Evolutionary conservation across 2,329 filamentous ascomycete genomes (phyloP), one percentile per base, ranked within the genome.

Genomic region (Ceratocystis lukuohia): DNA sequence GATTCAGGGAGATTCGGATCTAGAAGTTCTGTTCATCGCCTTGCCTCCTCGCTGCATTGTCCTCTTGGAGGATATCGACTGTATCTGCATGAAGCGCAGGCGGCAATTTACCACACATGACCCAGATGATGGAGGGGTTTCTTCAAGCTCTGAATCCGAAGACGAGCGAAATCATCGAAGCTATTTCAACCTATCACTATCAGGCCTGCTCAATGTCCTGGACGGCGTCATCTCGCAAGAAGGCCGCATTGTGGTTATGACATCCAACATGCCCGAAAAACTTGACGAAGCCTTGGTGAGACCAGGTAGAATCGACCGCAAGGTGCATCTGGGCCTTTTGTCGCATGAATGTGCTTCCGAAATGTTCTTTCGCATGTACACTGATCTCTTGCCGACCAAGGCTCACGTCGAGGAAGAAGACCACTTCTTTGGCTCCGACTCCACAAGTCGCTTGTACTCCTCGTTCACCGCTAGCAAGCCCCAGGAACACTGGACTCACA

Each of bases 181-280:
- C 22, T 22, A 48, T 8, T 48, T 20, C 8, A 28, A 62, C 8
- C 25, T 68, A 44, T 89, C 88, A 0, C 80, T 94, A 1, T 89
- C 88, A 0, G 89, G 89, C 0, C 80, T 95, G 0, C 80, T 95
- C 64, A 95, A 95, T 74, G 87, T 88, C 67, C 90, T 95, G 68
- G 89, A 95, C 71, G 88, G 90, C 65, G 88, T 91, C 0, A 88
- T 87, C 0, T 88, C 85, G 2, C 88, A 89, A 71, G 89, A 93
- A 75, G 89, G 88, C 30, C 83, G 88, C 59, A 83, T 93, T 12
- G 80, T 93, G 20, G 86, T 93, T 76, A 91, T 92, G 87, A 92
- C 89, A 0, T 91, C 88, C 41, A 94, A 93, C 74, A 82, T 84
- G 68, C 86, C 87, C 2, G 85, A 92, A 70, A 80, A 82, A 15